phyloP scores from a whole-genome alignment of 1,139 yeast species.

The Neolecta irregularis region DNA sequence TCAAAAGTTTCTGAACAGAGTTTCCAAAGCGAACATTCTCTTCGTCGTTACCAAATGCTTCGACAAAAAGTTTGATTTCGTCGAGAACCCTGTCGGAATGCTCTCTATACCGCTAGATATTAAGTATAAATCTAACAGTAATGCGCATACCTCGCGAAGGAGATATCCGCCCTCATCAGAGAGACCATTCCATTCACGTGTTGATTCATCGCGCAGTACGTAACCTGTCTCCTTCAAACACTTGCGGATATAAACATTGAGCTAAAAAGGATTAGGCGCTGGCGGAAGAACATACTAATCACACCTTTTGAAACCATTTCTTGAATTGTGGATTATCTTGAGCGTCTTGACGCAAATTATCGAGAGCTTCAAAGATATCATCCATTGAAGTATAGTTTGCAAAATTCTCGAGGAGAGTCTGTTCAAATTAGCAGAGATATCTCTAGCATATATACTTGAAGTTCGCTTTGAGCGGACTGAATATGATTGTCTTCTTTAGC shows the following conservation, averaged over 20 bases:
- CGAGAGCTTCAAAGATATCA: constrained; percentile 12
- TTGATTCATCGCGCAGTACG: constrained; percentile 13
- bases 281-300: no score
- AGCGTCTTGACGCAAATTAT: constrained; percentile 14
- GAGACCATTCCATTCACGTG: constrained; percentile 12
- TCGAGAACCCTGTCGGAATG: constrained; percentile 14
- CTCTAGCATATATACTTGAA: no score
- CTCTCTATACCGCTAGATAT: constrained; percentile 12
- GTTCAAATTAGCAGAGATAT: no score
- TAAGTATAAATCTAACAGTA: no score
- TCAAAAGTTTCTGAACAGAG: constrained; percentile 11
- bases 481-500: constrained; percentile 13
- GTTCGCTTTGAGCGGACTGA: constrained; percentile 13
- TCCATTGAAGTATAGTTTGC: constrained; percentile 16
- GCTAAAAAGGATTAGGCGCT: no score
- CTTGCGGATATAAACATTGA: constrained; percentile 14
- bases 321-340: constrained; percentile 14
- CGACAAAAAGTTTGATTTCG: constrained; percentile 12
- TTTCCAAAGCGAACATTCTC: constrained; percentile 12
- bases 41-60: constrained; percentile 15
- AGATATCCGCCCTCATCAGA: constrained; percentile 13
- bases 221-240: constrained; percentile 15
- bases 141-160: no score
- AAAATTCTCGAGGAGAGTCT: constrained; percentile 15
- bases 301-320: constrained; percentile 14